Conservation (phyloP, 2,329 filamentous ascomycete species). For the Botryotinia convoluta region DNA sequence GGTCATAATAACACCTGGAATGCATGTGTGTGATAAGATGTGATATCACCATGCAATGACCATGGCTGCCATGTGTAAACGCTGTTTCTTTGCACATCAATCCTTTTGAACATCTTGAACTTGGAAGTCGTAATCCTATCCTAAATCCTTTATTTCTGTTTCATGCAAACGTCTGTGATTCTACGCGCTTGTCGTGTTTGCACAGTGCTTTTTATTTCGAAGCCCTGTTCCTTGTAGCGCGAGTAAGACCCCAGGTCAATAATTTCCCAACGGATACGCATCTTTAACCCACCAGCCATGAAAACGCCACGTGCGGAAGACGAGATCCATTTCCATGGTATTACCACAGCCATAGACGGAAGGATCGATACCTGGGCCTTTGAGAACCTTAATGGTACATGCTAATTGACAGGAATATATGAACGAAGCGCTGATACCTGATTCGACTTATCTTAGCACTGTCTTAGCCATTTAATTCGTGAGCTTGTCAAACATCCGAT, state of each 20-base stretch:
- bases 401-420: neutral
- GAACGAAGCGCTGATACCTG: conserved; percentile 9
- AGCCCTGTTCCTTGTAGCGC: conserved; percentile 6
- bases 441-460: conserved; percentile 1
- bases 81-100: neutral
- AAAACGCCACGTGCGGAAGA: conserved; percentile 5
- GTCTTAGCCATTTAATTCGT: neutral
- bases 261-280: neutral
- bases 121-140: neutral
- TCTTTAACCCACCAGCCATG: neutral
- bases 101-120: neutral
- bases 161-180: neutral
- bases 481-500: neutral
- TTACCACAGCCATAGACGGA: neutral
- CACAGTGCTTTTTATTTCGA: neutral
- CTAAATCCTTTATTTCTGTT: conserved; percentile 14
- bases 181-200: conserved; percentile 2
- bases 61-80: conserved; percentile 2
- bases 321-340: neutral
- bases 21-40: neutral
- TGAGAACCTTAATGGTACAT: neutral
- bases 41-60: neutral
- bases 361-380: neutral
- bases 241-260: neutral
- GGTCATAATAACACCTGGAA: neutral